Evolutionary conservation across 2,329 filamentous ascomycete genomes (phyloP), one percentile per base, ranked within the genome.

Genomic region (Aspergillus tamarii): DNA sequence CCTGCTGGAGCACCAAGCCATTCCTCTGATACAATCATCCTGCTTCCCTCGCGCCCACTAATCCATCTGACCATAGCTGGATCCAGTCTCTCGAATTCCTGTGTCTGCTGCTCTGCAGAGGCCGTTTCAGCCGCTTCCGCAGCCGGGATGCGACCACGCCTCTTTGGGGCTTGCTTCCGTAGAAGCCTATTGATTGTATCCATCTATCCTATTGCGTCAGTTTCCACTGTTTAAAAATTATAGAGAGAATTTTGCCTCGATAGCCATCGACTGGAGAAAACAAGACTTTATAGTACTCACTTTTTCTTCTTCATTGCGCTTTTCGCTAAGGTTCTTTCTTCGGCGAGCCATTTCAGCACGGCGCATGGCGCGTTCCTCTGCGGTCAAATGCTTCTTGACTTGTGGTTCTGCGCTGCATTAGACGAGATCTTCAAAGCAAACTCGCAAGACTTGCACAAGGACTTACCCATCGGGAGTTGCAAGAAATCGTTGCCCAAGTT

Each of bases 291-390:
- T 5, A n/a, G 11, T 60, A 87, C 87, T 34, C 73, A 89, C 89
- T 84, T 92, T 92, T 76, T 92, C 90, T 78, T 92, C 90, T 72
- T 92, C 89, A 61, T 91, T 90, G n/a, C 89, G 85, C 80, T 91
- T 91, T 78, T 92, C 90, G 63, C 87, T 90, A 36, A 92, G 81
- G 67, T 92, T 91, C 79, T 92, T 92, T 64, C 90, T 82, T 59
- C 90, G 84, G 61, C 90, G 82, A 10, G 90, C 90, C 89, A 92
- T 92, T 74, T 92, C 90, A 9, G 88, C 87, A 61, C 90, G 83
- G 56, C 90, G 85, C 86, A 91, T 91, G 54, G 88, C 88, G 72
- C 90, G 88, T 72, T 92, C 90, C 73, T 91, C 90, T 0, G 88
- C 89, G 0, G 89, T 91, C 56, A 92, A 80, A 69, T 90, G 87